A percentile compares a stretch with the other conserved stretches of the same genome.
phyloP scores from a whole-genome alignment of 148 eudicot genomes.

The Salicornia ramosissima region DNA sequence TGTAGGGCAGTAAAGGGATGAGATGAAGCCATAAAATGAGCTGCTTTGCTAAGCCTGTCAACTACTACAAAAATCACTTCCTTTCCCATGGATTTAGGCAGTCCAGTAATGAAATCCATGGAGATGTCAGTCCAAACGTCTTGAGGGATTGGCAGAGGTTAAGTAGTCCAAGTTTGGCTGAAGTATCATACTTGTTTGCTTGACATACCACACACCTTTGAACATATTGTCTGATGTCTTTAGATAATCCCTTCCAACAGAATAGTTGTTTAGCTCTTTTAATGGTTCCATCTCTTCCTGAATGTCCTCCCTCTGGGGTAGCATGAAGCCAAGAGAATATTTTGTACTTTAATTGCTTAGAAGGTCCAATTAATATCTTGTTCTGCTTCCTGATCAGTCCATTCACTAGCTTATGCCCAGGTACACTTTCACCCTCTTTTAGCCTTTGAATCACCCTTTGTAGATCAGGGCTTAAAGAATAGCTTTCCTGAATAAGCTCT shows the following conservation, averaged over 20 bases:
- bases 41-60: too few relatives aligned
- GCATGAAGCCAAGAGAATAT: background rate
- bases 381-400: background rate
- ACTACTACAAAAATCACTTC: background rate
- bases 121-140: too few relatives aligned
- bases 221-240: background rate
- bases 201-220: background rate
- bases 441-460: background rate
- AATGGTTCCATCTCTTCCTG: too few relatives aligned
- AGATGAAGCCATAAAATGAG: background rate
- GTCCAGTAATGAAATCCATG: too few relatives aligned
- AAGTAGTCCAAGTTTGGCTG: background rate
- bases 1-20: background rate
- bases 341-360: background rate
- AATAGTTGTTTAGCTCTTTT: too few relatives aligned
- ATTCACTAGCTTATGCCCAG: background rate
- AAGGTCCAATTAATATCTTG: background rate
- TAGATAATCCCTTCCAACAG: background rate
- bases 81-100: background rate
- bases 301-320: too few relatives aligned
- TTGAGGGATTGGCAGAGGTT: too few relatives aligned
- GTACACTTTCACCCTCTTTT: background rate
- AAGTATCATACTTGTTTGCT: background rate
- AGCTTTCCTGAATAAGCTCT: background rate
- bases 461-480: background rate